Conservation (phyloP, 768 basidiomycete genomes). For the Symmetrospora coprosmae region DNA sequence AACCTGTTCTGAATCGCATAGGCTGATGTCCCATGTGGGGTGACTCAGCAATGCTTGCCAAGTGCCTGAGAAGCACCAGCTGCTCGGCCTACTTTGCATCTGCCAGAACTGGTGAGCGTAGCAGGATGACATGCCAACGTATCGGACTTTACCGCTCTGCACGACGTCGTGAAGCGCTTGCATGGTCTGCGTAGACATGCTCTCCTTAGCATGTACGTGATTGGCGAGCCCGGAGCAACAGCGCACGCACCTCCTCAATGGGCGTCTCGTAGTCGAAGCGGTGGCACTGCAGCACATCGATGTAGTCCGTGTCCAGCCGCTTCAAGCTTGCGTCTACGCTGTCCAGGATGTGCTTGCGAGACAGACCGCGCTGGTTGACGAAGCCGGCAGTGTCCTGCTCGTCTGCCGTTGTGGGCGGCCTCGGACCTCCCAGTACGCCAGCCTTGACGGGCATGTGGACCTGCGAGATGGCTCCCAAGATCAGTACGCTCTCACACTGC, state of each 20-base stretch:
- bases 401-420: conserved; percentile 4
- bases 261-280: conserved; percentile 47
- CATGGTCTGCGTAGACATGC: conserved; percentile 35
- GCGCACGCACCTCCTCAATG: conserved; percentile 38
- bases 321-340: conserved; percentile 45
- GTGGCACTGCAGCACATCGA: conserved; percentile 55
- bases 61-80: not conserved
- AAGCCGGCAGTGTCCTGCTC: conserved; percentile 39
- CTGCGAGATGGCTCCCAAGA: not conserved
- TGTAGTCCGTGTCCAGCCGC: conserved; percentile 58
- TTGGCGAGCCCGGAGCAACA: not conserved
- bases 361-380: conserved; percentile 42
- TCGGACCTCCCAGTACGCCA: not conserved
- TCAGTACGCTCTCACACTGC: not conserved
- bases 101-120: conserved; percentile 37
- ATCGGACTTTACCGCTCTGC: conserved; percentile 37
- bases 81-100: conserved; percentile 24
- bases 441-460: not conserved
- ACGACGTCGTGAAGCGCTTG: conserved; percentile 41
- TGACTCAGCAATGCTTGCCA: not conserved
- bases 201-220: not conserved
- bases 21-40: not conserved
- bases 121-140: conserved; percentile 41
- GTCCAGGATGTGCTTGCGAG: conserved; percentile 56
- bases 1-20: conserved; percentile 25